Evolutionary conservation across 2,329 filamentous ascomycete species (phyloP).

Genomic region (Penicillium aurantiogriseum): DNA sequence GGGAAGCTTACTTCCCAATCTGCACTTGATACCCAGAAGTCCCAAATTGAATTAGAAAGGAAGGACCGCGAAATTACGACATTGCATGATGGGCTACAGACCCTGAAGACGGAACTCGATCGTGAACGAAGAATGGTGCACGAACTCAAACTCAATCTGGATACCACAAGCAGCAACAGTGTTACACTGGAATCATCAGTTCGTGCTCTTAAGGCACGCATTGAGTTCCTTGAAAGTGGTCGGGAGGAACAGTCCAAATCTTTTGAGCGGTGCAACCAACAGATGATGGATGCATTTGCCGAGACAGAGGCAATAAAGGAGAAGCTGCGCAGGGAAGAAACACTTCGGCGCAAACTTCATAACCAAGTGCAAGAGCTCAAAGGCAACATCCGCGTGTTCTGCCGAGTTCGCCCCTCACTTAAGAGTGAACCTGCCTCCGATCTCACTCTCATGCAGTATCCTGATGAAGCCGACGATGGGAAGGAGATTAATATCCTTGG

Average conservation of each 20-base stretch:
- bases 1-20: slow-evolving; percentile 35
- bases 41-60: slow-evolving; percentile 48
- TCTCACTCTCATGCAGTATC: slow-evolving; percentile 73
- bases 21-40: slow-evolving; percentile 40
- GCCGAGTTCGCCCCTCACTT: slow-evolving; percentile 78
- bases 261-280: slow-evolving; percentile 76
- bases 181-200: slow-evolving; percentile 71
- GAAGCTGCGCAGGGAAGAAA: slow-evolving; percentile 88
- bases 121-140: slow-evolving; percentile 63
- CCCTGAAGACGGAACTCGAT: slow-evolving; percentile 50
- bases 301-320: slow-evolving; percentile 69
- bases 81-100: slow-evolving; percentile 41
- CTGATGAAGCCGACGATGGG: slow-evolving; percentile 75
- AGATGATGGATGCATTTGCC: slow-evolving; percentile 73
- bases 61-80: slow-evolving; percentile 56
- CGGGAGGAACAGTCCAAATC: slow-evolving; percentile 84
- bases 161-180: slow-evolving; percentile 60
- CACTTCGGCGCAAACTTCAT: slow-evolving; percentile 83
- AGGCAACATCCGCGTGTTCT: slow-evolving; percentile 98
- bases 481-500: slow-evolving; percentile 83
- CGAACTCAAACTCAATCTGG: slow-evolving; percentile 58
- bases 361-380: slow-evolving; percentile 98
- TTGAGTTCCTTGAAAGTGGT: slow-evolving; percentile 86
- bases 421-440: slow-evolving; percentile 57
- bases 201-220: slow-evolving; percentile 73